These are phyloP conservation scores for Daldinia grandis DNA, from an alignment of 495 filamentous ascomycete genomes.

Conservation along the genomic window DNA sequence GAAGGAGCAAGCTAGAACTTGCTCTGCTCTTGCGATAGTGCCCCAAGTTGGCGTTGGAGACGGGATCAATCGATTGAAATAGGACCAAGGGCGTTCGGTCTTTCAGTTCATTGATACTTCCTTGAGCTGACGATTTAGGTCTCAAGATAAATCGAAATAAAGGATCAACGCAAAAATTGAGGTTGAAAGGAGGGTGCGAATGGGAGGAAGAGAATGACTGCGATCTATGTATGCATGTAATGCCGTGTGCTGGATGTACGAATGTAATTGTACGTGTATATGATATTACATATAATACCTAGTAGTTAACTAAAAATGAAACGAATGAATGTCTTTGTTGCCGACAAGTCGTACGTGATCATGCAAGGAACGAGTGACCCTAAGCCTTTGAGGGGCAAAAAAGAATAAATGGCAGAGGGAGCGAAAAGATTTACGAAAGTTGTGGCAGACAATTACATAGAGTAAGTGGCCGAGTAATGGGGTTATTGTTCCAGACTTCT, in stretches of 20 bases:
- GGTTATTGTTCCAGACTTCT: not conserved
- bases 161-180: not conserved
- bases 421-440: slow-evolving; percentile 11
- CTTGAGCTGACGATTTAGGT: slow-evolving; percentile 3
- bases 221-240: slow-evolving; percentile 1
- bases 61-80: not conserved
- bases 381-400: slow-evolving; percentile 19
- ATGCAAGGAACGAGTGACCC: slow-evolving; percentile 35
- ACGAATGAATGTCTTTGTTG: slow-evolving; percentile 28
- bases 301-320: slow-evolving; percentile 17
- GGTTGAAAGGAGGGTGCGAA: slow-evolving; percentile 20
- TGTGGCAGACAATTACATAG: not conserved
- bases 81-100: not conserved
- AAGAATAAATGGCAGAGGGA: slow-evolving; percentile 11
- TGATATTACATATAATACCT: slow-evolving; percentile 4
- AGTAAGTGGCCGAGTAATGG: not conserved
- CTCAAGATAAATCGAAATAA: slow-evolving; percentile 6
- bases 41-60: slow-evolving; percentile 3
- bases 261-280: slow-evolving; percentile 1
- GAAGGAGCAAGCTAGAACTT: not conserved
- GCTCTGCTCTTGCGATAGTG: slow-evolving; percentile 23
- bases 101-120: slow-evolving; percentile 21
- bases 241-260: not conserved
- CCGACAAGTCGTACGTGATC: slow-evolving; percentile 32
- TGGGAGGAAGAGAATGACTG: slow-evolving; percentile 8